phyloP scores from a whole-genome alignment of 164 flowering plant genomes.

The Macadamia tetraphylla region DNA sequence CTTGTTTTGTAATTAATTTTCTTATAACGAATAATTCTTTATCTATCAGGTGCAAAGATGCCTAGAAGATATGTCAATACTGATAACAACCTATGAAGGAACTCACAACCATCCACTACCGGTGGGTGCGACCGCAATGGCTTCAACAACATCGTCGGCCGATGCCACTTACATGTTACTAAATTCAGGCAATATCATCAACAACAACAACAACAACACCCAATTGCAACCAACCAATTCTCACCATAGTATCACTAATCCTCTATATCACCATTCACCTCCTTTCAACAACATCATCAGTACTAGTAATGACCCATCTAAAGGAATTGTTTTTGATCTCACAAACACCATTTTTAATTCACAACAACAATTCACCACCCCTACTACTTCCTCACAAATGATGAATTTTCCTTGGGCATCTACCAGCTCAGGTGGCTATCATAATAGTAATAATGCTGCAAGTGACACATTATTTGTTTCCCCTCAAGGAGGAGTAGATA shows the following conservation, averaged over 20 bases:
- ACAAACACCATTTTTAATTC: conserved; percentile 14
- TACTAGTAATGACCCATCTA: conserved; percentile 35
- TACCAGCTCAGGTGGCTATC: conserved; percentile 7
- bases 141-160: conserved; percentile 45
- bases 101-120: conserved; percentile 76
- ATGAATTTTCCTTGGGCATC: conserved; percentile 26
- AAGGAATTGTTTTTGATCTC: conserved; percentile 44
- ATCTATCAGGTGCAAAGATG: conserved; percentile 60
- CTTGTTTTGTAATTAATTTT: too few relatives aligned
- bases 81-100: conserved; percentile 73
- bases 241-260: conserved; percentile 7
- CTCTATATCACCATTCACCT: conserved; percentile 10
- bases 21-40: too few relatives aligned
- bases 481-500: conserved; percentile 9
- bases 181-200: conserved; percentile 27
- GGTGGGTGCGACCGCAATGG: conserved; percentile 69
- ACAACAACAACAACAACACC: conserved; percentile 10
- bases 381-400: conserved; percentile 21
- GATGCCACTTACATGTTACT: conserved; percentile 35
- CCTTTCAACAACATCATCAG: conserved; percentile 12
- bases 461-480: conserved; percentile 7
- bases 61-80: conserved; percentile 67
- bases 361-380: neutral
- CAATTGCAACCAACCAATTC: conserved; percentile 9
- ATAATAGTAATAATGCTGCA: neutral